A percentile compares a stretch with the other conserved stretches of the same genome.
Conservation (phyloP, 1,139 yeast genomes). For the Saccharomycopsis phalli region DNA sequence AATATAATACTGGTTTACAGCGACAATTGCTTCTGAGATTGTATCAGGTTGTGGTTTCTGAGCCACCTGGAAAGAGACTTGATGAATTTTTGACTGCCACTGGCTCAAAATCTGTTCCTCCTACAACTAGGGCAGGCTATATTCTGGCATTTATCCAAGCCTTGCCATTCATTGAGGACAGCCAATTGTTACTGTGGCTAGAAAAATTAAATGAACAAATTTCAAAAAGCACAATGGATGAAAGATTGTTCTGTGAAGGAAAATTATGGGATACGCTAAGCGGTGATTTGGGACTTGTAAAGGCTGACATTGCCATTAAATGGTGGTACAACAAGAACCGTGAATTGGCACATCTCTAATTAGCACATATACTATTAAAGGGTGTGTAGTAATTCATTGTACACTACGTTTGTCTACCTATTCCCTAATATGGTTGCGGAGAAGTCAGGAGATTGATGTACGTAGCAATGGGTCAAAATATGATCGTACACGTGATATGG, state of each 20-base stretch:
- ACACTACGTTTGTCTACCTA: too few species aligned
- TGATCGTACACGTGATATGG: too few species aligned
- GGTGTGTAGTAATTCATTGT: too few species aligned
- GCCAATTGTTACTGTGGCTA: conserved; percentile 10
- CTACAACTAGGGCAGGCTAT: conserved; percentile 11
- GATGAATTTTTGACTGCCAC: background rate
- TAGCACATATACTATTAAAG: too few species aligned
- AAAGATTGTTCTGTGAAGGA: conserved; percentile 8
- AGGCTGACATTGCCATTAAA: conserved; percentile 15
- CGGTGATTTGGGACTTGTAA: conserved; percentile 10
- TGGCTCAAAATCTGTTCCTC: conserved; percentile 4
- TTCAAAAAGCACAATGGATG: background rate
- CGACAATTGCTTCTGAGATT: conserved; percentile 2
- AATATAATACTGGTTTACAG: conserved; percentile 6
- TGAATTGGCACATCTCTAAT: too few species aligned
- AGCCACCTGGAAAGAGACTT: conserved; percentile 5
- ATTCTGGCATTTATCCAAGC: conserved; percentile 12
- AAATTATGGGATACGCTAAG: conserved; percentile 14
- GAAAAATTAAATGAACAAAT: conserved; percentile 7
- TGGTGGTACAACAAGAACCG: conserved; percentile 21
- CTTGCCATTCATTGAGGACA: conserved; percentile 14
- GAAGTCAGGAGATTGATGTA: too few species aligned
- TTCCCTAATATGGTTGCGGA: too few species aligned
- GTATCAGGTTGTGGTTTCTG: conserved; percentile 2
- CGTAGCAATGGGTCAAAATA: too few species aligned